Conservation (phyloP, 73 alveolate genomes). For the Diophrys appendiculata region DNA sequence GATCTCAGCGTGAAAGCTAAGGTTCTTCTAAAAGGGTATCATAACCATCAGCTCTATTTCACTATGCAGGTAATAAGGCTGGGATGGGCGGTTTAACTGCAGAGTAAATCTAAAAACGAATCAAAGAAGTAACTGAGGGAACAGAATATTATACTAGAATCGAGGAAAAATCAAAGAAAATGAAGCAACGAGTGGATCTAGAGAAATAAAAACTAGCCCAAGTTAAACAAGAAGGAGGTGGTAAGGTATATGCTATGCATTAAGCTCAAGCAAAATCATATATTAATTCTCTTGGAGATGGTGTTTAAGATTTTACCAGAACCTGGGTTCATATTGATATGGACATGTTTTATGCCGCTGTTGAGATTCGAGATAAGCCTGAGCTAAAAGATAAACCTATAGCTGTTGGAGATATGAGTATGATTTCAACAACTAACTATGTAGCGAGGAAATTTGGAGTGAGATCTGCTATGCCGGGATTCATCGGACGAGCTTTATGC, state of each 20-base stretch:
- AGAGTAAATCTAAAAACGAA: conserved; percentile 59
- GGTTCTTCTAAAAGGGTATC: too few relatives aligned
- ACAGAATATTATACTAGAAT: conserved; percentile 68
- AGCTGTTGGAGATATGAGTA: conserved; percentile 96
- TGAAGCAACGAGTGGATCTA: conserved; percentile 38
- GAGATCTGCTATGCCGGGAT: conserved; percentile 99
- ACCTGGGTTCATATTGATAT: conserved; percentile 97
- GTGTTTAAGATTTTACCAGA: conserved; percentile 52
- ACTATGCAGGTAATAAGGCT: conserved; percentile 73
- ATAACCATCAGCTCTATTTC: conserved; percentile 49
- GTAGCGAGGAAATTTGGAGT: conserved; percentile 97
- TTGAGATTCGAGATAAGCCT: conserved; percentile 97
- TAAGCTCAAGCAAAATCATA: conserved; percentile 12
- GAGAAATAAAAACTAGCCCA: background rate
- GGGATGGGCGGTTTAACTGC: conserved; percentile 75
- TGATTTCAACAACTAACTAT: conserved; percentile 97
- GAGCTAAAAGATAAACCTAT: conserved; percentile 93
- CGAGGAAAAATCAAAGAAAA: conserved; percentile 48
- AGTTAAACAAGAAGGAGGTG: conserved; percentile 12
- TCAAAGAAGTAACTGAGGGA: conserved; percentile 73
- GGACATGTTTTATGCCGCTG: conserved; percentile 99
- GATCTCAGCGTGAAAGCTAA: too few relatives aligned
- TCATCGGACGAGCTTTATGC: conserved; percentile 92
- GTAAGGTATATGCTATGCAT: background rate
- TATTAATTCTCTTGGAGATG: conserved; percentile 40